Evolutionary conservation across 768 basidiomycete species (phyloP), one percentile per base, ranked within the genome.

Genomic region (Trametes gibbosa): DNA sequence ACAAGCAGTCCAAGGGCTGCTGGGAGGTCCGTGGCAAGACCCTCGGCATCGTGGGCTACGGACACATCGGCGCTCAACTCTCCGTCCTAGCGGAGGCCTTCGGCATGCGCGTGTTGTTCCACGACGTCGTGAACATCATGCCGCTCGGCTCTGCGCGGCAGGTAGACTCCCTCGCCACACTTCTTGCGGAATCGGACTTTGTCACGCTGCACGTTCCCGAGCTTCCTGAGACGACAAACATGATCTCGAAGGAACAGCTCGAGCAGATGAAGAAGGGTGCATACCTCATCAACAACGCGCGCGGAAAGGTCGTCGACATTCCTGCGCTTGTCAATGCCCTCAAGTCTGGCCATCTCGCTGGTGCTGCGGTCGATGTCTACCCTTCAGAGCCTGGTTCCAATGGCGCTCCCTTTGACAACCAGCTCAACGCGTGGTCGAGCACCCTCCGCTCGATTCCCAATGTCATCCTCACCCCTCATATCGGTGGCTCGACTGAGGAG

Each of bases 21-120:
- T 99, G 95, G 94, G 97, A 99, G 73, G 76, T 98, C 63, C 86
- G 97, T 43, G 96, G 97, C 65, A 99, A 99, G 80, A 98, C 94
- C 0, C 82, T 99, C 46, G 97, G 97, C 56, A 98, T 99, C 64
- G 84, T 99, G 32, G 97, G 97, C 40, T 99, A 98, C 74, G 97
- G 97, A 39, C 97, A 99, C 76, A 99, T 99, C 62, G 97, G 97
- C 55, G 82, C 95, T 25, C 97, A 99, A 74, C 85, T 99, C 56
- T 95, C 93, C 35, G 97, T 99, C 24, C 88, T 99, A 40, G 90
- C 96, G 32, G 97, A 99, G 74, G 85, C 97, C 3, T 88, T 99
- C 69, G 97, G 95, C 60, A 90, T 99, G 80, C 86, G 89, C 42
- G 96, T 99, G 64, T 77, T 98, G 63, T 99, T 98, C 80, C 84